Base-by-base conservation (phyloP, 176 grass and related monocot genomes). In the Alopecurus myosuroides region DNA sequence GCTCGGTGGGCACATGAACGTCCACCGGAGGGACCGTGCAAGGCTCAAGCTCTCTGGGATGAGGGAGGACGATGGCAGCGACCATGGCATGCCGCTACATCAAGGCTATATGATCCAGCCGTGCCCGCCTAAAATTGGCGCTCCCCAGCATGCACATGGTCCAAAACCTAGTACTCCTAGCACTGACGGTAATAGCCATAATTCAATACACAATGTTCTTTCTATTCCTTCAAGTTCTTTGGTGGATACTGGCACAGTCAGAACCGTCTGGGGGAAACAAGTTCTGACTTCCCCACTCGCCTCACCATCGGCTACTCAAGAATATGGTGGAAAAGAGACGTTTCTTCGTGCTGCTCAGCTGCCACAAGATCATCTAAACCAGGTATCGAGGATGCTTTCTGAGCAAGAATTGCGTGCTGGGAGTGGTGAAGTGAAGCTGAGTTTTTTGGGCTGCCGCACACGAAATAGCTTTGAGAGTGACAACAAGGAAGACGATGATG, bases 1-100 rank as follows among this genome's bases (percentile, higher is more conserved):
- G 6, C 91, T 93, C 3, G 91, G 91, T 5, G 91, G 91, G 29
- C 91, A 93, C 88, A 93, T 93, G 91, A 93, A 93, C 85, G 88
- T 93, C 30, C 91, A 93, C 88, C 74, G 91, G 53, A 85, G 85
- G 61, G 91, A 93, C 29, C 55, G 91, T 15, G 88, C 91, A 9
- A 79, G 82, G 85, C 85, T 93, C 46, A 90, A 85, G 65, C 85
- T 83, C 20, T 67, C 57, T 9, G 75, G 36, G 6, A 26, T 15
- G 53, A 11, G 14, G 37, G 78, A 58, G 41, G 82, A 51, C 5
- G 70, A 35, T 9, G 69, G 56, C 60, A 25, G 35, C 18, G 67
- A 60, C 26, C 69, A 76, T n/a, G 71, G 29, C 74, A n/a, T 69
- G 81, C 61, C 37, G 3, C 72, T 31, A 0, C 72, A 60, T 35